Conservation (phyloP, 805 yeast species). For the Komagataella populi region DNA sequence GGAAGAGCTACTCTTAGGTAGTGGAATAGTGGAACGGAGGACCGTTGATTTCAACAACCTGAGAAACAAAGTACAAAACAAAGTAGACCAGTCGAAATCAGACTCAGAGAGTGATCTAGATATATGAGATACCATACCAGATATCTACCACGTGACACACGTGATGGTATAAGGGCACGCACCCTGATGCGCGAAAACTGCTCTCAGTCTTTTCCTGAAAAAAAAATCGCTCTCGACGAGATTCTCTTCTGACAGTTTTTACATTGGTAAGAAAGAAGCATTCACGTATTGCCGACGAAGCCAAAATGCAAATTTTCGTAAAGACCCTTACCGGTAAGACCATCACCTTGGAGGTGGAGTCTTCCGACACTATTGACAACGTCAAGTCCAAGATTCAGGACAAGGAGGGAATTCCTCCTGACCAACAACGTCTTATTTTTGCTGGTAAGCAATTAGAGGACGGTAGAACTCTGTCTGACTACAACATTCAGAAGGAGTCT, state of each 20-base stretch:
- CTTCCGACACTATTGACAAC: constrained; percentile 97
- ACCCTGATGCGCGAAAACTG: background rate
- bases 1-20: background rate
- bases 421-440: constrained; percentile 98
- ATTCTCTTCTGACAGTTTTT: background rate
- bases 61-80: background rate
- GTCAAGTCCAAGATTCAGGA: constrained; percentile 98
- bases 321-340: constrained; percentile 85
- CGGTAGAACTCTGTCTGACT: constrained; percentile 97
- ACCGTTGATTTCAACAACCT: background rate
- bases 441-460: constrained; percentile 99
- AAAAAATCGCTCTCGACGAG: background rate
- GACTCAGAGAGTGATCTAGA: background rate
- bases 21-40: background rate
- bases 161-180: background rate
- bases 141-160: background rate
- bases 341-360: constrained; percentile 97
- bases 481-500: constrained; percentile 99
- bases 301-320: constrained; percentile 57
- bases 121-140: background rate
- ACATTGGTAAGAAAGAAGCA: constrained; percentile 24
- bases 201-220: background rate
- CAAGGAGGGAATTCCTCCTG: constrained; percentile 99
- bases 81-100: background rate
- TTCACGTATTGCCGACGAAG: constrained; percentile 18